Percentiles rank a stretch among this genome's conserved stretches.
These are phyloP conservation scores for Metschnikowia bowlesiae DNA, from an alignment of 805 yeast species.

Conservation along the genomic window DNA sequence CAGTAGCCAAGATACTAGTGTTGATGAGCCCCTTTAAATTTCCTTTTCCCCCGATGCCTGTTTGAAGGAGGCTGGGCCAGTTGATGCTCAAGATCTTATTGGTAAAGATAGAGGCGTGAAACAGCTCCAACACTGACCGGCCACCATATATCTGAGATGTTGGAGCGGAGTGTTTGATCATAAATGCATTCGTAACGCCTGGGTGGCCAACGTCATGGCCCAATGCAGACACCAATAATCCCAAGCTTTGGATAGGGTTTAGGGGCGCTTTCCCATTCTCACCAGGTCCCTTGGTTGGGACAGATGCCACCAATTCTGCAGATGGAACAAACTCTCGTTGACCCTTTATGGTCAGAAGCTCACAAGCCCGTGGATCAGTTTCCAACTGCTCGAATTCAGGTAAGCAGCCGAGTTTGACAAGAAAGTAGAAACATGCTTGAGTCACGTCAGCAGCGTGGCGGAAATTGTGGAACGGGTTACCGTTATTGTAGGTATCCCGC, in stretches of 20 bases:
- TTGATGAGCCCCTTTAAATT: constrained; percentile 28
- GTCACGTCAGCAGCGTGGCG: constrained; percentile 94
- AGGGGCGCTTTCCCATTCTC: constrained; percentile 14
- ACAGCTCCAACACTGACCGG: constrained; percentile 74
- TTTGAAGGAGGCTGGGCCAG: constrained; percentile 33
- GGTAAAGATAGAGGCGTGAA: constrained; percentile 65
- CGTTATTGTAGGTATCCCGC: constrained; percentile 74
- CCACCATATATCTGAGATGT: constrained; percentile 59
- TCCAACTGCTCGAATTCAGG: constrained; percentile 36
- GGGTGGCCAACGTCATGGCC: constrained; percentile 98
- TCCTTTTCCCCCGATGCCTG: constrained; percentile 21
- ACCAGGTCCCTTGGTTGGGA: neutral
- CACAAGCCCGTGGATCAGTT: constrained; percentile 28
- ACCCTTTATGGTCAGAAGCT: constrained; percentile 15
- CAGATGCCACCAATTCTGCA: constrained; percentile 7
- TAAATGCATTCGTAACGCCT: constrained; percentile 80
- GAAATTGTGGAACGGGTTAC: constrained; percentile 91
- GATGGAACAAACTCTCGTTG: neutral
- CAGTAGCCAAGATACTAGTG: constrained; percentile 55
- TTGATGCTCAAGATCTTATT: constrained; percentile 31
- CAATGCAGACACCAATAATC: constrained; percentile 71
- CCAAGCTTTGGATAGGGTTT: constrained; percentile 45
- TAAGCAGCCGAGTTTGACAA: constrained; percentile 40
- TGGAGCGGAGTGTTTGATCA: constrained; percentile 56
- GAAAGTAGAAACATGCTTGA: constrained; percentile 77